phyloP scores from a whole-genome alignment of 2,329 filamentous ascomycete genomes.

The Cordyceps farinosa region DNA sequence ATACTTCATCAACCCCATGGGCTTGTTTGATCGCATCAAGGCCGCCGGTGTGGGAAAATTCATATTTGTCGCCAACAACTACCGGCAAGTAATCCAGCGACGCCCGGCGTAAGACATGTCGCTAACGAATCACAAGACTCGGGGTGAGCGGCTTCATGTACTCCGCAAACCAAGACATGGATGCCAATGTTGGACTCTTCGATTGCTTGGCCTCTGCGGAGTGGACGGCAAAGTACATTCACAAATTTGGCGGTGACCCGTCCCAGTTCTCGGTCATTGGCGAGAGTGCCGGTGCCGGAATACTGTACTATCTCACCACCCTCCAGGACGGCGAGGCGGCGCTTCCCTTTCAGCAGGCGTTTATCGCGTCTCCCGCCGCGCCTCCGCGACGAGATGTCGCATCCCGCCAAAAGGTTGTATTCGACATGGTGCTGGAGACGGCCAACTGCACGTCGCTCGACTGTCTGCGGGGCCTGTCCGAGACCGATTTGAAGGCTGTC shows the following conservation, averaged over 20 bases:
- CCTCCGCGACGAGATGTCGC: slow-evolving; percentile 18
- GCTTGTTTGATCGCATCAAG: slow-evolving; percentile 22
- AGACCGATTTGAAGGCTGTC: slow-evolving; percentile 14
- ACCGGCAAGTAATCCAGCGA: slow-evolving; percentile 14
- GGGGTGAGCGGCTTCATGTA: slow-evolving; percentile 22
- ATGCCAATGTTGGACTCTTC: slow-evolving; percentile 22
- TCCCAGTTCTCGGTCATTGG: slow-evolving; percentile 48
- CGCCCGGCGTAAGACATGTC: background rate
- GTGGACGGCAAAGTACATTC: slow-evolving; percentile 37
- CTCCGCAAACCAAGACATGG: slow-evolving; percentile 19
- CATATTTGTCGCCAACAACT: slow-evolving; percentile 24
- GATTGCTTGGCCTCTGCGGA: slow-evolving; percentile 21
- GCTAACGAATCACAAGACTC: slow-evolving; percentile 15
- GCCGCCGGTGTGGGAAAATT: slow-evolving; percentile 19
- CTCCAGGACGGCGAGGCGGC: slow-evolving; percentile 35
- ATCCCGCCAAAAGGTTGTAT: slow-evolving; percentile 17
- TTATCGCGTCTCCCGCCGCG: slow-evolving; percentile 18
- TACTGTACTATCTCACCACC: slow-evolving; percentile 53
- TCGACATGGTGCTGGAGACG: slow-evolving; percentile 15
- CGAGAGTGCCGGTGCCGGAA: slow-evolving; percentile 49
- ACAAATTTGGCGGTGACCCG: slow-evolving; percentile 52
- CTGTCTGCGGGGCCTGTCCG: slow-evolving; percentile 18
- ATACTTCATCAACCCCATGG: slow-evolving; percentile 18
- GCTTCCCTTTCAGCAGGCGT: slow-evolving; percentile 36
- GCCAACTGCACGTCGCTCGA: slow-evolving; percentile 17